Base-by-base conservation (phyloP, 768 basidiomycete genomes). In the Pisolithus tinctorius region DNA sequence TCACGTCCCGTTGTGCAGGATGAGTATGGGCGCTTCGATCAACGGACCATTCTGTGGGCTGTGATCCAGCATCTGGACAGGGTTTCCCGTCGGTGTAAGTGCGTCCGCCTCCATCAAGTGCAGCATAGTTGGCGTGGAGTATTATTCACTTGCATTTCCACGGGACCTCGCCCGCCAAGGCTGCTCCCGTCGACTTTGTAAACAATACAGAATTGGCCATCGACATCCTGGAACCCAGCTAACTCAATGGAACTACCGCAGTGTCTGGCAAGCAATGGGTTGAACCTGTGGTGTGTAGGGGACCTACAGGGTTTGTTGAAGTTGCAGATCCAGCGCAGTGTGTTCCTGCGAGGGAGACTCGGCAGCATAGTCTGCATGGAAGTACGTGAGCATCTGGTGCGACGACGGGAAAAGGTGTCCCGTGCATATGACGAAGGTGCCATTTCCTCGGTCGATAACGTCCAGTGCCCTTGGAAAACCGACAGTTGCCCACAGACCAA, bases 101-200 rank as follows among this genome's bases (percentile, higher is more conserved):
- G 64, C 67, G 47, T 63, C 54, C 8, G 63, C 56, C 20, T 52
- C 61, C 45, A 69, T 45, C 37, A 59, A 40, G 50, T 66, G 67
- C 16, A 67, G 48, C 53, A 62, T 60, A 49, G 66, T 61, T 1
- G 64, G 64, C 29, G 61, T 65, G n/a, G 56, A 49, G 44, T 53
- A 52, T 37, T 57, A 55, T 14, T 51, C 62, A 50, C 63, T 58
- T 38, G 39, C 54, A 36, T 55, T 55, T 37, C 60, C 60, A 49
- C 63, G 10, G 54, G 55, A 26, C 63, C 63, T 5, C 63, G 63
- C 31, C 63, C 58, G 20, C 66, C 63, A 40, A 63, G 55, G 36
- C 56, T 63, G 58, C 64, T 69, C 4, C 68, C 68, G 42, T 69
- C 68, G 23, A 69, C 60, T 52, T 56, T 56, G 26, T 53, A 66